These are phyloP conservation scores for Beverwykella pulmonaria DNA, from an alignment of 495 filamentous ascomycete genomes.

Conservation along the genomic window DNA sequence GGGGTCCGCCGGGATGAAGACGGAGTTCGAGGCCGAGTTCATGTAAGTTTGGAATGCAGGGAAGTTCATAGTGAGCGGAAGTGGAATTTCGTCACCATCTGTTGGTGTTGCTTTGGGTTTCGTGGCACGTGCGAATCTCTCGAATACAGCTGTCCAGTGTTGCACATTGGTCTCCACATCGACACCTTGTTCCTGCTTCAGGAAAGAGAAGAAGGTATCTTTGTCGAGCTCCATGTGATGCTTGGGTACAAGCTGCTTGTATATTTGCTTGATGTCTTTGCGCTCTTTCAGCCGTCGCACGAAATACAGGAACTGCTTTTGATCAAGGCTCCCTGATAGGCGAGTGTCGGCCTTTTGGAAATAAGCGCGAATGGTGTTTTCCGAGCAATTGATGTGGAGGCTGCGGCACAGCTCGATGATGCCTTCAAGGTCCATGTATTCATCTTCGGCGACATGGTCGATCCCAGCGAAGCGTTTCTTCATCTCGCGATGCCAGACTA, in stretches of 20 bases:
- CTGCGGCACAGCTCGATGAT: conserved; percentile 82
- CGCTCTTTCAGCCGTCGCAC: conserved; percentile 78
- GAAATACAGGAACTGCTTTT: conserved; percentile 78
- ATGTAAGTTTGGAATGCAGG: conserved; percentile 76
- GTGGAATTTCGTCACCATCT: conserved; percentile 43
- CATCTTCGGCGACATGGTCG: conserved; percentile 59
- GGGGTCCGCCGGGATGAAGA: conserved; percentile 44
- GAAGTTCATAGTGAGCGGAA: conserved; percentile 64
- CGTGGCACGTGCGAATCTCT: conserved; percentile 68
- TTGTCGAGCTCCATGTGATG: conserved; percentile 65
- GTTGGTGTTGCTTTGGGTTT: conserved; percentile 51
- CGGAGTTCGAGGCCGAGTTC: conserved; percentile 67
- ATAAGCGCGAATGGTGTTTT: conserved; percentile 69
- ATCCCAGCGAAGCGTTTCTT: conserved; percentile 62
- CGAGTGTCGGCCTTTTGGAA: conserved; percentile 73
- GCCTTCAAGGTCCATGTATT: conserved; percentile 71
- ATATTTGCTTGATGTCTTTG: conserved; percentile 75
- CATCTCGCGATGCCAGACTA: conserved; percentile 89
- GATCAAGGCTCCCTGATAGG: conserved; percentile 65
- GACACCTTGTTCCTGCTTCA: conserved; percentile 73
- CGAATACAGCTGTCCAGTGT: conserved; percentile 75
- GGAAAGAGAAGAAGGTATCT: conserved; percentile 66
- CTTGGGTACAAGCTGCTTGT: conserved; percentile 56
- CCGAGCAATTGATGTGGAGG: conserved; percentile 85
- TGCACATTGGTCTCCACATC: conserved; percentile 65